These are phyloP conservation scores for Fraxinus excelsior DNA, from an alignment of 257 asterid genomes.

Conservation along the genomic window DNA sequence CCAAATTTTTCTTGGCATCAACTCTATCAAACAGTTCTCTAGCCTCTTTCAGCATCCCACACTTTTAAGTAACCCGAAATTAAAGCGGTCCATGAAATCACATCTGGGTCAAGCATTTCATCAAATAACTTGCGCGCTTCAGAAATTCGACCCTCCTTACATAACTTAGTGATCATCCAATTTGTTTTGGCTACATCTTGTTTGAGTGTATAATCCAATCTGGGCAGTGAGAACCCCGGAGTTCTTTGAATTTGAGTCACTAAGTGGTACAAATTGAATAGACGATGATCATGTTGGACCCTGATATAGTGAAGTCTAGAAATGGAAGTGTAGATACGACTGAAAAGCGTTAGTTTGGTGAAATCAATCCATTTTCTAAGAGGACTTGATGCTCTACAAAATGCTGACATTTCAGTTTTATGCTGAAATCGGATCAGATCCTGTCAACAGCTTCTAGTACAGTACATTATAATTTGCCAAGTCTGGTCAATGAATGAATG, in stretches of 20 bases:
- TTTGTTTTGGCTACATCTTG: conserved; percentile 46
- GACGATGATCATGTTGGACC: conserved; percentile 15
- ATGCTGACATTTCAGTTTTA: conserved; percentile 19
- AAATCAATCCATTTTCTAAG: conserved; percentile 9
- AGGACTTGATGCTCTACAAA: conserved; percentile 24
- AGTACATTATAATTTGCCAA: neutral
- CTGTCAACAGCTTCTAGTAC: neutral
- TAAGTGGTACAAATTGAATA: conserved; percentile 29
- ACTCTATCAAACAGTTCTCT: conserved; percentile 49
- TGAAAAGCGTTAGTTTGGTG: conserved; percentile 20
- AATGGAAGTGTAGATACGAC: neutral
- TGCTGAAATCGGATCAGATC: neutral
- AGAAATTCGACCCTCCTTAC: conserved; percentile 36
- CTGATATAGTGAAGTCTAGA: neutral
- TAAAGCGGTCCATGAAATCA: conserved; percentile 68
- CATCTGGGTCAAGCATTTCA: conserved; percentile 67
- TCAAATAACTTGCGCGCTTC: conserved; percentile 65
- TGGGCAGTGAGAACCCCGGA: conserved; percentile 29
- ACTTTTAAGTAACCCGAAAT: conserved; percentile 55
- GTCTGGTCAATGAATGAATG: neutral
- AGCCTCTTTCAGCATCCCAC: conserved; percentile 54
- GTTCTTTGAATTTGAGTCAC: neutral
- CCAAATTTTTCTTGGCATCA: conserved; percentile 56
- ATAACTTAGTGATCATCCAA: conserved; percentile 45
- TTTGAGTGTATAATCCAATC: conserved; percentile 38